These are phyloP conservation scores for Ophiosphaerella korrae DNA, from an alignment of 2,329 filamentous ascomycete species.

Conservation along the genomic window DNA sequence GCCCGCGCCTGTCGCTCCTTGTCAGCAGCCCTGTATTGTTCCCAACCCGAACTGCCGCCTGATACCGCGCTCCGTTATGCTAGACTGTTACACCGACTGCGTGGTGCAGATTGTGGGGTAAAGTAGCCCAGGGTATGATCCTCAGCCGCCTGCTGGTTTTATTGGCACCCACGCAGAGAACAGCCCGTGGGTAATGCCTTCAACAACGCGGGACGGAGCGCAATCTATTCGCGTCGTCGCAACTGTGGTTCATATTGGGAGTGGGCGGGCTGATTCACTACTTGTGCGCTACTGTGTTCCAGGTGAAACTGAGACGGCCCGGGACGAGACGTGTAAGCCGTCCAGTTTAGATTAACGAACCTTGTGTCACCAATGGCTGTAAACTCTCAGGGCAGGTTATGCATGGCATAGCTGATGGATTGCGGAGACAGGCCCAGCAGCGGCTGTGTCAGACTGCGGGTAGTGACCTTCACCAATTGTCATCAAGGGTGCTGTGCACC, in stretches of 20 bases:
- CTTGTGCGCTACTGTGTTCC: constrained; percentile 6
- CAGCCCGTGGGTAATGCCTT: constrained; percentile 13
- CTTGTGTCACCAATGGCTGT: constrained; percentile 31
- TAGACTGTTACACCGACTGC: constrained; percentile 22
- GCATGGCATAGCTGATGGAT: constrained; percentile 29
- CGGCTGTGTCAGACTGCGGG: constrained; percentile 21
- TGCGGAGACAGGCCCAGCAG: constrained; percentile 14
- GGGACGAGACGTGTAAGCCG: constrained; percentile 40
- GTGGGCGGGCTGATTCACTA: constrained; percentile 13
- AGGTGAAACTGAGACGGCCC: constrained; percentile 39
- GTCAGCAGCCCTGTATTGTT: constrained; percentile 22
- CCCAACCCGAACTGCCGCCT: constrained; percentile 21
- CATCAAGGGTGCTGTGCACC: constrained; percentile 21
- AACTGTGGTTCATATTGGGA: constrained; percentile 13
- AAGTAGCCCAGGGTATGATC: constrained; percentile 17
- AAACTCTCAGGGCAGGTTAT: constrained; percentile 18
- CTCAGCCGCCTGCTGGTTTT: constrained; percentile 19
- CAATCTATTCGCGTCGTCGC: constrained; percentile 13
- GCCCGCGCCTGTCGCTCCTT: constrained; percentile 1
- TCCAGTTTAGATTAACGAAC: constrained; percentile 42
- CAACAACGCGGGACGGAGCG: constrained; percentile 11
- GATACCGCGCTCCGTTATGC: constrained; percentile 13
- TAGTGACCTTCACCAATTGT: constrained; percentile 11
- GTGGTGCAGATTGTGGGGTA: constrained; percentile 34
- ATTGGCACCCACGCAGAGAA: constrained; percentile 28